Evolutionary conservation across 2,329 filamentous ascomycete genomes (phyloP).

Genomic region (Cryphonectria nitschkei): DNA sequence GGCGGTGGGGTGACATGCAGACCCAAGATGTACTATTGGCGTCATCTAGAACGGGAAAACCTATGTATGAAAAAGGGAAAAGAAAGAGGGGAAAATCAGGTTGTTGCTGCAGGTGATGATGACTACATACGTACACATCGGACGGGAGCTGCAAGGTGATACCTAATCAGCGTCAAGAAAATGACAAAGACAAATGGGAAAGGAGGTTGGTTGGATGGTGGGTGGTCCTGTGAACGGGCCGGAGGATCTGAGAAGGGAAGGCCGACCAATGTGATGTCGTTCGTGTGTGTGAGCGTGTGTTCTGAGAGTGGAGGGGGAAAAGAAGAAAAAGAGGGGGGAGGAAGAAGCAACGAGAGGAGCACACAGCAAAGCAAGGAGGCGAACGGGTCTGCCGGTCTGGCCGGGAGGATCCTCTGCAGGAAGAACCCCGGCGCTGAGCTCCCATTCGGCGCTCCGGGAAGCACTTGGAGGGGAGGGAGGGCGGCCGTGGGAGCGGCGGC

Average conservation of each 20-base stretch:
- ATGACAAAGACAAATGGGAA: background rate
- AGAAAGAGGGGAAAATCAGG: background rate
- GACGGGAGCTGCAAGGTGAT: background rate
- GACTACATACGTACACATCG: background rate
- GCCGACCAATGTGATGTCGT: background rate
- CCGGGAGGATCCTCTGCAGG: conserved; percentile 7
- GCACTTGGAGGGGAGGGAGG: background rate
- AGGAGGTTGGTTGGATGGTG: background rate
- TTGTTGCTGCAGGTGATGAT: conserved; percentile 7
- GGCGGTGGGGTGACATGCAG: background rate
- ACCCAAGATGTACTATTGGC: background rate
- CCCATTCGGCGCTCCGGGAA: conserved; percentile 27
- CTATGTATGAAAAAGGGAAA: background rate
- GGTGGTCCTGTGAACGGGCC: conserved; percentile 16
- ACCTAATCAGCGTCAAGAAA: conserved; percentile 17
- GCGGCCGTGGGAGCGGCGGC: conserved; percentile 27
- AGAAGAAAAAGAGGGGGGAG: background rate
- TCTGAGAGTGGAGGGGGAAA: background rate
- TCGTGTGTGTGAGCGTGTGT: background rate
- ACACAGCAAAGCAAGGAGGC: conserved; percentile 4
- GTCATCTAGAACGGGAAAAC: background rate
- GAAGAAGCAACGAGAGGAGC: background rate
- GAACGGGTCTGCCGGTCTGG: conserved; percentile 15
- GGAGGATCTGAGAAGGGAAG: conserved; percentile 5
- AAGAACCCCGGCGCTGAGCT: conserved; percentile 17